A percentile compares a stretch with the other conserved stretches of the same genome.
phyloP scores from a whole-genome alignment of 2,329 filamentous ascomycete genomes.

The Aspergillus sp. region DNA sequence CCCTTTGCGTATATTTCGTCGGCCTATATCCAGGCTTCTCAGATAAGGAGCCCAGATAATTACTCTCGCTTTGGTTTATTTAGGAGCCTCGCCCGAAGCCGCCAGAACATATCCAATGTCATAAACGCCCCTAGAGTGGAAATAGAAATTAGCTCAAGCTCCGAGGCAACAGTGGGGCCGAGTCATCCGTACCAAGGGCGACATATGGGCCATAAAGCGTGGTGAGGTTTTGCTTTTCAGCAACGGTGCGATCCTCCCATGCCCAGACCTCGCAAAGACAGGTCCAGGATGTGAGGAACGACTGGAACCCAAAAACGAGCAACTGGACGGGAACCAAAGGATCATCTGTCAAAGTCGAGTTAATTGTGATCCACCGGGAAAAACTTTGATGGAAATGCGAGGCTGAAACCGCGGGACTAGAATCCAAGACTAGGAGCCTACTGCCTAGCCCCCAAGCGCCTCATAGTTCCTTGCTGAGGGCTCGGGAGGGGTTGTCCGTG shows the following conservation, averaged over 20 bases:
- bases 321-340: slow-evolving; percentile 60
- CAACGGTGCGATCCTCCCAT: slow-evolving; percentile 51
- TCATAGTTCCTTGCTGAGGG: neutral
- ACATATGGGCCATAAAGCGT: slow-evolving; percentile 60
- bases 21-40: too few species aligned
- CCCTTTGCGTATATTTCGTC: too few species aligned
- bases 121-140: slow-evolving; percentile 34
- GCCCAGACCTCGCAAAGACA: slow-evolving; percentile 62
- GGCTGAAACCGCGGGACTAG: neutral
- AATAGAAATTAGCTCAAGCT: slow-evolving; percentile 4
- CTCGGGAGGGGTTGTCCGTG: neutral
- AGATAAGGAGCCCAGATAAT: neutral
- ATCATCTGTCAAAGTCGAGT: slow-evolving; percentile 45
- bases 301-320: slow-evolving; percentile 59
- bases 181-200: slow-evolving; percentile 49
- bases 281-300: slow-evolving; percentile 61
- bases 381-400: neutral
- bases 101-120: slow-evolving; percentile 38
- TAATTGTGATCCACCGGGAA: neutral
- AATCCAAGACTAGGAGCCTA: neutral
- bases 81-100: slow-evolving; percentile 29
- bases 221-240: slow-evolving; percentile 51
- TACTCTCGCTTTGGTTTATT: slow-evolving; percentile 32
- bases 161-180: neutral
- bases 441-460: too few species aligned